phyloP scores from a whole-genome alignment of 345 rosid species.

The Angophora floribunda region DNA sequence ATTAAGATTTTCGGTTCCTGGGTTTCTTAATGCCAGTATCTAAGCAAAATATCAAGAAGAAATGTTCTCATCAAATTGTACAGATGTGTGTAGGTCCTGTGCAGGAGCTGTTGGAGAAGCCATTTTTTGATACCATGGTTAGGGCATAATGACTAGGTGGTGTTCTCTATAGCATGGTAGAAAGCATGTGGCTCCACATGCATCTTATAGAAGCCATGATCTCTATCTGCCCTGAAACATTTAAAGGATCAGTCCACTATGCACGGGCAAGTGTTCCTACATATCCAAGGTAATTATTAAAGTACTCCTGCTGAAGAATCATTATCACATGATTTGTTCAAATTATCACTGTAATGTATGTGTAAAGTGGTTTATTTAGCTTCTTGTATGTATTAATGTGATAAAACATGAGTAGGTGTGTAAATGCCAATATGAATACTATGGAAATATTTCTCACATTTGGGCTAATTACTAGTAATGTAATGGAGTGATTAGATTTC shows the following conservation, averaged over 20 bases:
- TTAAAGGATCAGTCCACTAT: conserved; percentile 79
- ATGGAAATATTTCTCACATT: background rate
- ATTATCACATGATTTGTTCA: background rate
- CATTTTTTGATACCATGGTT: conserved; percentile 76
- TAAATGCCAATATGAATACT: background rate
- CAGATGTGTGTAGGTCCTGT: conserved; percentile 61
- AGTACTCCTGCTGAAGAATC: background rate
- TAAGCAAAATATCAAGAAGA: background rate
- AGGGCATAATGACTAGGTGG: conserved; percentile 88
- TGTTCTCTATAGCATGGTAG: conserved; percentile 92
- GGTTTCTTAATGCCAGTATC: background rate
- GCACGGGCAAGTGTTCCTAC: conserved; percentile 98
- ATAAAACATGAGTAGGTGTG: background rate
- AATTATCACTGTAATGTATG: background rate
- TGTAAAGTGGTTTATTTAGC: background rate
- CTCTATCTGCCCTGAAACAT: conserved; percentile 56
- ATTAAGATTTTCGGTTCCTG: background rate
- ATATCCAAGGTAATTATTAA: conserved; percentile 64
- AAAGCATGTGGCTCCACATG: conserved; percentile 98
- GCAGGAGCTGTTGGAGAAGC: conserved; percentile 87
- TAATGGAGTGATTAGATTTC: conserved; percentile 88
- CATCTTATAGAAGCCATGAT: conserved; percentile 89
- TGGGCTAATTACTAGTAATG: background rate
- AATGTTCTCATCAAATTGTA: background rate
- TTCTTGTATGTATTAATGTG: background rate